A percentile compares a stretch with the other conserved stretches of the same genome.
phyloP scores from a whole-genome alignment of 768 basidiomycete genomes.

The Royoungia palumana region DNA sequence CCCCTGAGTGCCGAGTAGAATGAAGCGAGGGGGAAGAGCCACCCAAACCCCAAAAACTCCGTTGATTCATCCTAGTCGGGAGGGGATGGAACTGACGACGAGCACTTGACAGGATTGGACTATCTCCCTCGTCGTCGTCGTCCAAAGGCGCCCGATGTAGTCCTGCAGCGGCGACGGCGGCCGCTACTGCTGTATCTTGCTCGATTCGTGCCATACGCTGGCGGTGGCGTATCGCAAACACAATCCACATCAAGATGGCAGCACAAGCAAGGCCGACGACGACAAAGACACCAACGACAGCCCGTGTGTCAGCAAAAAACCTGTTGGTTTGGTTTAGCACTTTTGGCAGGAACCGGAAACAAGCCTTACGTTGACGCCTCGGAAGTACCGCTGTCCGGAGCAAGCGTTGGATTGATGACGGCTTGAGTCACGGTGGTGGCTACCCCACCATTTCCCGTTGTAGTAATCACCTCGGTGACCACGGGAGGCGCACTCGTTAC shows the following conservation, averaged over 20 bases:
- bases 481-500: conserved; percentile 51
- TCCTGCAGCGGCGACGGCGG: conserved; percentile 68
- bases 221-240: conserved; percentile 68
- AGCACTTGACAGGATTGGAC: conserved; percentile 17
- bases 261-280: conserved; percentile 80
- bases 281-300: conserved; percentile 88
- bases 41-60: conserved; percentile 21
- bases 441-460: conserved; percentile 51
- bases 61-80: conserved; percentile 39
- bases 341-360: neutral
- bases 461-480: conserved; percentile 55
- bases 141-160: conserved; percentile 64
- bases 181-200: conserved; percentile 68
- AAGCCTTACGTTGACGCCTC: conserved; percentile 47
- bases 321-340: conserved; percentile 35
- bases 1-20: conserved; percentile 36
- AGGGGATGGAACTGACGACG: conserved; percentile 22
- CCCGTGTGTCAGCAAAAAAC: conserved; percentile 87
- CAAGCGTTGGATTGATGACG: conserved; percentile 70
- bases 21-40: conserved; percentile 19
- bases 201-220: conserved; percentile 59
- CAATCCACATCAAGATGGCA: conserved; percentile 62
- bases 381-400: conserved; percentile 41
- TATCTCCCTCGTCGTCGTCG: conserved; percentile 54
- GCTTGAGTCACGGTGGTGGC: conserved; percentile 59